Evolutionary conservation across 2,329 filamentous ascomycete species (phyloP).

Genomic region (Fusarium pseudograminearum): DNA sequence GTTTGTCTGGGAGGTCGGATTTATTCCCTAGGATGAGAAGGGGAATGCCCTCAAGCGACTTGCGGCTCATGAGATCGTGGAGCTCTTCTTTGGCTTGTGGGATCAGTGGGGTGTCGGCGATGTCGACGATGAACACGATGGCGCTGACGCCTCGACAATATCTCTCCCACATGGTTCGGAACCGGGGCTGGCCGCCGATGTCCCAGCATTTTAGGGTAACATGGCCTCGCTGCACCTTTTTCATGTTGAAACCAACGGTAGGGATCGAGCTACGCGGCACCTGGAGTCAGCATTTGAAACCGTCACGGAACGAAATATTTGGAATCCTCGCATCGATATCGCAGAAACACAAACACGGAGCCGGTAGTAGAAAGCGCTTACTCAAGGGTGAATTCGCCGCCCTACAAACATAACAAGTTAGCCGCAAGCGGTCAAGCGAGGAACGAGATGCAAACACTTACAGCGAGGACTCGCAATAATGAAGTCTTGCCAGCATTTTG

Average conservation of each 20-base stretch:
- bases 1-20: conserved; percentile 90
- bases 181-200: conserved; percentile 94
- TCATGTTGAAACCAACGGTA: conserved; percentile 99
- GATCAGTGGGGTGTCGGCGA: conserved; percentile 84
- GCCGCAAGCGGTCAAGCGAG: conserved; percentile 37
- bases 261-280: conserved; percentile 84
- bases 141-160: conserved; percentile 98
- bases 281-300: conserved; percentile 53
- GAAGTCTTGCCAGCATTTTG: conserved; percentile 99
- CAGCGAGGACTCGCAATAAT: conserved; percentile 90
- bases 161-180: conserved; percentile 99
- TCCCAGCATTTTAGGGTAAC: conserved; percentile 99
- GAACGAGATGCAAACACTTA: conserved; percentile 65
- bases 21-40: conserved; percentile 97
- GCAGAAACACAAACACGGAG: conserved; percentile 26
- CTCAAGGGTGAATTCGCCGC: conserved; percentile 98
- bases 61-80: conserved; percentile 87
- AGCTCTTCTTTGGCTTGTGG: conserved; percentile 92
- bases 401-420: conserved; percentile 64
- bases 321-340: conserved; percentile 7
- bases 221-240: conserved; percentile 96
- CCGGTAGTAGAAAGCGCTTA: conserved; percentile 65
- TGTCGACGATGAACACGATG: conserved; percentile 98
- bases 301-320: conserved; percentile 5
- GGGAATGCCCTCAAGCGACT: conserved; percentile 87